These are phyloP conservation scores for Fusarium succisae DNA, from an alignment of 2,329 filamentous ascomycete species.

Conservation along the genomic window DNA sequence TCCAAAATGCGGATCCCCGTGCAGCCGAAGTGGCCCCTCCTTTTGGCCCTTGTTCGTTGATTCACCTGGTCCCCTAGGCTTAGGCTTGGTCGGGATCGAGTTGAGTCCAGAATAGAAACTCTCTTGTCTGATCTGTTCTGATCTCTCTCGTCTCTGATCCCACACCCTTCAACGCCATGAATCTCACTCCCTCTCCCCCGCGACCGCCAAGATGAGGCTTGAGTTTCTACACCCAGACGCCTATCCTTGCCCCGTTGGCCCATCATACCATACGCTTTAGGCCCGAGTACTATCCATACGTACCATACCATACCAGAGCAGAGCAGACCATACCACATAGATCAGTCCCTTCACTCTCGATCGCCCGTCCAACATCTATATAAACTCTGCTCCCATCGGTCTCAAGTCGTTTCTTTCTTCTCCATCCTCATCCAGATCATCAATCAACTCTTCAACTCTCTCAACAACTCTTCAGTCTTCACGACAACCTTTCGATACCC, in stretches of 20 bases:
- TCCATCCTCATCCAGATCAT: constrained; percentile 44
- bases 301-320: neutral
- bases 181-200: constrained; percentile 38
- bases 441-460: constrained; percentile 37
- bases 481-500: constrained; percentile 38
- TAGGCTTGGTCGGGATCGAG: neutral
- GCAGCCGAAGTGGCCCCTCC: constrained; percentile 42
- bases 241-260: constrained; percentile 37
- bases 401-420: constrained; percentile 32
- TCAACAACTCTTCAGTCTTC: constrained; percentile 33
- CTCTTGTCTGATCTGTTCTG: constrained; percentile 27
- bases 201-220: constrained; percentile 41
- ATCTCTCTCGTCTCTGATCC: constrained; percentile 13
- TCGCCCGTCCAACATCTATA: constrained; percentile 39
- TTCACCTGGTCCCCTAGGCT: constrained; percentile 6
- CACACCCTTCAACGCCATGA: constrained; percentile 24
- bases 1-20: constrained; percentile 41
- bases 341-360: constrained; percentile 28
- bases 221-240: constrained; percentile 30
- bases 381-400: constrained; percentile 41
- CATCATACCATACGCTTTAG: constrained; percentile 44
- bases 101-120: constrained; percentile 9
- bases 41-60: constrained; percentile 15
- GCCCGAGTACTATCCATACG: constrained; percentile 34
- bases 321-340: constrained; percentile 16